Percentiles rank a stretch among this genome's conserved stretches.
Conservation (phyloP, 2,329 filamentous ascomycete species). For the Neonectria ditissima region DNA sequence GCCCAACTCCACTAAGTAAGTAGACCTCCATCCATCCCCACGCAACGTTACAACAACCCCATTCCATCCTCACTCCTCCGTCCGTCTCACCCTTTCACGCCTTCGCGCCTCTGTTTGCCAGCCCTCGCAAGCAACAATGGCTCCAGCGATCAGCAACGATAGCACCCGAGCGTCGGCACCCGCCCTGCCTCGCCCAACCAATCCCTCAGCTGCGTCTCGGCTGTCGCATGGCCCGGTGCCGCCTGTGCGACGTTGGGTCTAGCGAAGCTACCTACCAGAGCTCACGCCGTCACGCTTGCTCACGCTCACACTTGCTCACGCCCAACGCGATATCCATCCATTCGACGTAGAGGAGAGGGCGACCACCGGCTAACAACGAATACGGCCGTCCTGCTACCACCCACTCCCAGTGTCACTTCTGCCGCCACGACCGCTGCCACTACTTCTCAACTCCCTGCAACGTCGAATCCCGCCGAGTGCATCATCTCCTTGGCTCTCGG, state of each 20-base stretch:
- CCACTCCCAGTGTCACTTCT: conserved; percentile 17
- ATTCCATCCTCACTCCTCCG: conserved; percentile 18
- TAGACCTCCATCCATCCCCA: conserved; percentile 18
- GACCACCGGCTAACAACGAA: conserved; percentile 19
- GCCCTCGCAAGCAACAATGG: conserved; percentile 23
- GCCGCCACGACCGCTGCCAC: conserved; percentile 7
- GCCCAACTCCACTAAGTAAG: conserved; percentile 5
- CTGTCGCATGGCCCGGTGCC: conserved; percentile 40
- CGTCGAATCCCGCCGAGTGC: conserved; percentile 21
- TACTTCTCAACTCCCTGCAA: conserved; percentile 34
- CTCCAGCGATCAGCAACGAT: conserved; percentile 14
- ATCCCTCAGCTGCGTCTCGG: conserved; percentile 2
- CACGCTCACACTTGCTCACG: neutral
- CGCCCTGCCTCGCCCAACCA: conserved; percentile 27
- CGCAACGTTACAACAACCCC: conserved; percentile 32
- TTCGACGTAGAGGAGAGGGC: conserved; percentile 1
- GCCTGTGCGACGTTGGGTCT: conserved; percentile 42
- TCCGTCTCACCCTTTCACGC: conserved; percentile 18
- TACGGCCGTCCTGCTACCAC: conserved; percentile 21
- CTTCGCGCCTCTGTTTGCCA: neutral
- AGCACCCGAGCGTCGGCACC: conserved; percentile 18
- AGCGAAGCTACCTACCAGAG: neutral
- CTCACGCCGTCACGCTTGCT: conserved; percentile 8
- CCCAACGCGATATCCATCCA: neutral
- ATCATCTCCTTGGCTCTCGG: conserved; percentile 12